A percentile compares a stretch with the other conserved stretches of the same genome.
These are phyloP conservation scores for Backusella psychrophila DNA, from an alignment of 192 early-diverging fungal genomes.

Conservation along the genomic window DNA sequence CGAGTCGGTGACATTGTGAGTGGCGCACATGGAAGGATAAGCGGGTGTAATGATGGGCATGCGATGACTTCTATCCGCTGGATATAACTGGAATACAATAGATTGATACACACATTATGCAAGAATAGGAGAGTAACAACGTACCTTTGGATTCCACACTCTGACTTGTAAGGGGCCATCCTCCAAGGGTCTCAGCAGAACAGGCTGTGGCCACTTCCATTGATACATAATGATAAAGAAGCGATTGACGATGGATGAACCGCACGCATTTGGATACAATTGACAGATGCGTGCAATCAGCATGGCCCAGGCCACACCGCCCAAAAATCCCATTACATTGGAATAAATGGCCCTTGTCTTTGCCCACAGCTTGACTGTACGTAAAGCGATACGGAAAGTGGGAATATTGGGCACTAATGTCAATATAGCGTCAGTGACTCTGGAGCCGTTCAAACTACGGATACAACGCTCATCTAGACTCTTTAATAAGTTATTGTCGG, in stretches of 20 bases:
- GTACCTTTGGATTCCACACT: constrained; percentile 91
- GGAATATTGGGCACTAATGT: constrained; percentile 89
- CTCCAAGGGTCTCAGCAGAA: constrained; percentile 84
- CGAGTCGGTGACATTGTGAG: constrained; percentile 92
- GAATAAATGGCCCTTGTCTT: constrained; percentile 90
- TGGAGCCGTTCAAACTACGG: constrained; percentile 92
- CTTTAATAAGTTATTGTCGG: constrained; percentile 81
- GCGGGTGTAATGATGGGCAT: constrained; percentile 99
- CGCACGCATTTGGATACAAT: constrained; percentile 92
- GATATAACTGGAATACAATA: constrained; percentile 50
- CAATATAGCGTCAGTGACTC: constrained; percentile 96
- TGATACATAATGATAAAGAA: constrained; percentile 87
- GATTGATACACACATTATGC: no score
- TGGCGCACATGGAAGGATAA: constrained; percentile 98
- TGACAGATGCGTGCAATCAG: constrained; percentile 93
- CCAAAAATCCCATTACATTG: constrained; percentile 97
- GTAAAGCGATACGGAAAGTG: constrained; percentile 84
- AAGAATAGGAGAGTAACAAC: neutral
- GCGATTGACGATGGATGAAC: constrained; percentile 78
- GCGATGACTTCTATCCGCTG: constrained; percentile 73
- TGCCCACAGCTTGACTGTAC: constrained; percentile 97
- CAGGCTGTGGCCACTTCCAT: constrained; percentile 96
- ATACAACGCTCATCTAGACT: constrained; percentile 86
- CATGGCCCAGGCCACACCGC: constrained; percentile 99
- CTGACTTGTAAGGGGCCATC: constrained; percentile 82